phyloP scores from a whole-genome alignment of 495 filamentous ascomycete genomes.

The Mycothermus thermophilus region DNA sequence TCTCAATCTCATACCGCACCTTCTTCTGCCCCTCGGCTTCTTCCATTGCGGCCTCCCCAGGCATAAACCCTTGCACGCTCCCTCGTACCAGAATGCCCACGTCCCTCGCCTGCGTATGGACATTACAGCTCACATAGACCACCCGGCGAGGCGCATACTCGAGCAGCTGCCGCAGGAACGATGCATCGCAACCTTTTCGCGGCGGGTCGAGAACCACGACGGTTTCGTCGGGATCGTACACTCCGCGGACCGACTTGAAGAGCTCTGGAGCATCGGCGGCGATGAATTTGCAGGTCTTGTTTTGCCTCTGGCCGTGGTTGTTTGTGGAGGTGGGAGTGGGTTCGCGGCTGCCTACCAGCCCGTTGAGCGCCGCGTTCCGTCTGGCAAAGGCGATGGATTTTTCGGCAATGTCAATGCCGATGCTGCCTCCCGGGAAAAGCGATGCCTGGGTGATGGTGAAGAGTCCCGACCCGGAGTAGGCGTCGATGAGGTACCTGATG shows the following conservation, averaged over 20 bases:
- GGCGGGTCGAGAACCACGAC: conserved; percentile 88
- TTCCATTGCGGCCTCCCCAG: conserved; percentile 10
- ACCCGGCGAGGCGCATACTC: conserved; percentile 59
- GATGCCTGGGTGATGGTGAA: conserved; percentile 89
- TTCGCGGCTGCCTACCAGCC: conserved; percentile 37
- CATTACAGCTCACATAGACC: conserved; percentile 93
- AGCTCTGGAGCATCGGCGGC: conserved; percentile 71
- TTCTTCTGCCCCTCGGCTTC: conserved; percentile 26
- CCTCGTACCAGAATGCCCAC: conserved; percentile 70
- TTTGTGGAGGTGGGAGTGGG: too few species aligned
- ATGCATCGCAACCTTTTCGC: conserved; percentile 81
- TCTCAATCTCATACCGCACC: conserved; percentile 74
- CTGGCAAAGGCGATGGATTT: conserved; percentile 62
- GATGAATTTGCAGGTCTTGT: conserved; percentile 70
- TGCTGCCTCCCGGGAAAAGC: conserved; percentile 45
- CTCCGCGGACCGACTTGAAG: conserved; percentile 54
- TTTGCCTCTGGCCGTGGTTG: too few species aligned
- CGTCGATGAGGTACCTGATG: conserved; percentile 83
- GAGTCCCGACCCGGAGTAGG: conserved; percentile 91
- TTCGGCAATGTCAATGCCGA: conserved; percentile 42
- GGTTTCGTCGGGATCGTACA: conserved; percentile 63
- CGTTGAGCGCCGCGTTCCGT: conserved; percentile 64
- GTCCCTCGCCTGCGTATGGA: conserved; percentile 92
- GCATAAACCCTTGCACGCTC: conserved; percentile 14
- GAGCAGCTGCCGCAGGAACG: conserved; percentile 69